Evolutionary conservation across 345 rosid genomes (phyloP), one percentile per base, ranked within the genome.

Genomic region (Populus simonii): DNA sequence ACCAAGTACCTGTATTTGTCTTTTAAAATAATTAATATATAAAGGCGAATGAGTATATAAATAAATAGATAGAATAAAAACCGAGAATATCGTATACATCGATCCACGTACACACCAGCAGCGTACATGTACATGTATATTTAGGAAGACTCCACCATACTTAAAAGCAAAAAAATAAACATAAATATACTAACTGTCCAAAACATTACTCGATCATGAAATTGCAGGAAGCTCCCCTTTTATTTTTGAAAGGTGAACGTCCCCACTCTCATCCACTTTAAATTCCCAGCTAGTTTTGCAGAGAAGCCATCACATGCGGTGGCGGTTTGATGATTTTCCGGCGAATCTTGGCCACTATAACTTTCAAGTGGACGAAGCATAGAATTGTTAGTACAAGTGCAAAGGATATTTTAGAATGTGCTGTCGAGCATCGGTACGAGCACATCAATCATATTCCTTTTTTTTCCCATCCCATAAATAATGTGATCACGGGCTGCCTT

Each of bases 361-460:
- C n/a, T 55, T 22, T 74, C 88, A 84, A 90, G 97, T 91, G 92
- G 93, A 79, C 81, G 89, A 85, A 79, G 89, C 89, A 88, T 83
- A 86, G 83, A 85, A 84, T 87, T 35, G 80, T 23, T 29, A 27
- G 70, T 69, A 43, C 47, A 63, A 59, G 43, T 75, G 53, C 53
- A 11, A 7, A 18, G 57, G 59, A 70, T 70, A 78, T 73, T 36
- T 66, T 71, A 23, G 80, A 80, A 80, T 80, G 83, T 75, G 83
- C 80, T 80, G 66, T 53, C 67, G 39, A 61, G 77, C 57, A 68
- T 33, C 45, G 11, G 49, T 59, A 29, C 63, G 4, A 17, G 41
- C 15, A 41, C 76, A 11, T 38, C 67, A 76, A 39, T 66, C 76
- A 29, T 61, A 71, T 41, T 62, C 41, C 20, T 70, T 51, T 53